Evolutionary conservation across 1,139 yeast species (phyloP).

Genomic region (Hyphopichia wangnamkhiaoensis): DNA sequence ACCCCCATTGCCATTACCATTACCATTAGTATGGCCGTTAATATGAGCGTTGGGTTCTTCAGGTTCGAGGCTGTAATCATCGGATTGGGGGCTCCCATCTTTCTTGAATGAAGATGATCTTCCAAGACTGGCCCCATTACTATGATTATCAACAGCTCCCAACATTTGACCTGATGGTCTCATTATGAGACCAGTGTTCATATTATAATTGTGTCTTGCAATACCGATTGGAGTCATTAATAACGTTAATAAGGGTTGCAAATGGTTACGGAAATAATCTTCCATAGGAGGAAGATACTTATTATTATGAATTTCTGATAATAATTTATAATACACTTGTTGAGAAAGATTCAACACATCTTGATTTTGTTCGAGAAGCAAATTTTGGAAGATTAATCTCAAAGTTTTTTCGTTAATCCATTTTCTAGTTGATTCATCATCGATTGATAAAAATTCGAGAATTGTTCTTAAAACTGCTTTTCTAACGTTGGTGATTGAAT

Average conservation of each 20-base stretch:
- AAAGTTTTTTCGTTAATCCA: constrained; percentile 81
- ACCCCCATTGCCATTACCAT: constrained; percentile 10
- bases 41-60: constrained; percentile 14
- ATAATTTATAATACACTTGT: constrained; percentile 59
- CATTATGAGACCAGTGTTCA: constrained; percentile 73
- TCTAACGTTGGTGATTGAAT: constrained; percentile 89
- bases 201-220: constrained; percentile 81
- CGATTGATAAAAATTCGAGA: constrained; percentile 70
- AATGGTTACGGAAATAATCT: constrained; percentile 51
- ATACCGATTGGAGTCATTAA: constrained; percentile 94
- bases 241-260: constrained; percentile 64
- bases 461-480: constrained; percentile 84
- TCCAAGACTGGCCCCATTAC: constrained; percentile 11
- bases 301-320: constrained; percentile 43
- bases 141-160: constrained; percentile 23
- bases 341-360: constrained; percentile 68
- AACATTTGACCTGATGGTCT: constrained; percentile 75
- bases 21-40: too few species aligned
- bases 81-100: constrained; percentile 14
- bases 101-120: constrained; percentile 14
- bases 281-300: constrained; percentile 42
- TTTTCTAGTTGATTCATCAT: constrained; percentile 61
- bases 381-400: constrained; percentile 80
- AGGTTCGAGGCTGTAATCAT: constrained; percentile 17
- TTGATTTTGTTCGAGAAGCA: constrained; percentile 83